A percentile compares a stretch with the other conserved stretches of the same genome.
Conservation (phyloP, 305 asterid genomes). For the Ruellia speciosa region DNA sequence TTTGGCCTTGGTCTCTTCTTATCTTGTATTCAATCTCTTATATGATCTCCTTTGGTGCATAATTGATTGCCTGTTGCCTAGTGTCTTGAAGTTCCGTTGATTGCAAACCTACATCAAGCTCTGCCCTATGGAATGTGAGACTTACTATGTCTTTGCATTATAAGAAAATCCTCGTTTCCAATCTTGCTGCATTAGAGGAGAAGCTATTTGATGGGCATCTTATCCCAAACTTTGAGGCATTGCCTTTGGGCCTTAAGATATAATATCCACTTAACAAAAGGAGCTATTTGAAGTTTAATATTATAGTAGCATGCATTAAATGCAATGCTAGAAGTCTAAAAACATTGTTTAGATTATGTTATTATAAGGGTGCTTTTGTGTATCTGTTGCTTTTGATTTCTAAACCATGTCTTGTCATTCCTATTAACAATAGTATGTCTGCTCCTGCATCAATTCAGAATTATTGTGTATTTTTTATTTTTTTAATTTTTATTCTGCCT, state of each 20-base stretch:
- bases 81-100: conserved; percentile 4
- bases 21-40: not conserved
- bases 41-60: not conserved
- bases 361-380: not conserved
- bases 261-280: not conserved
- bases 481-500: too few species aligned
- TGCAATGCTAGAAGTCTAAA: not conserved
- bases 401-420: too few species aligned
- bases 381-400: too few species aligned
- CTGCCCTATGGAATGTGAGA: conserved; percentile 16
- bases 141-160: not conserved
- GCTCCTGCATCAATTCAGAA: too few species aligned
- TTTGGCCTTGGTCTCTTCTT: too few species aligned
- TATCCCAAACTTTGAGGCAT: not conserved
- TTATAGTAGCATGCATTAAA: not conserved
- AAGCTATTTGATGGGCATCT: not conserved
- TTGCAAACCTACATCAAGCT: conserved; percentile 15
- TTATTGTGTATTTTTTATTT: too few species aligned
- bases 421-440: too few species aligned
- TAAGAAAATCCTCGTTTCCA: too few species aligned
- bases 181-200: too few species aligned
- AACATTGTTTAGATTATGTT: not conserved
- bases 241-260: too few species aligned
- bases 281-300: not conserved
- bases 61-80: conserved; percentile 1